Evolutionary conservation across 1,284 basidiomycete genomes (phyloP), one percentile per base, ranked within the genome.

Genomic region (Gymnopus androsaceus): DNA sequence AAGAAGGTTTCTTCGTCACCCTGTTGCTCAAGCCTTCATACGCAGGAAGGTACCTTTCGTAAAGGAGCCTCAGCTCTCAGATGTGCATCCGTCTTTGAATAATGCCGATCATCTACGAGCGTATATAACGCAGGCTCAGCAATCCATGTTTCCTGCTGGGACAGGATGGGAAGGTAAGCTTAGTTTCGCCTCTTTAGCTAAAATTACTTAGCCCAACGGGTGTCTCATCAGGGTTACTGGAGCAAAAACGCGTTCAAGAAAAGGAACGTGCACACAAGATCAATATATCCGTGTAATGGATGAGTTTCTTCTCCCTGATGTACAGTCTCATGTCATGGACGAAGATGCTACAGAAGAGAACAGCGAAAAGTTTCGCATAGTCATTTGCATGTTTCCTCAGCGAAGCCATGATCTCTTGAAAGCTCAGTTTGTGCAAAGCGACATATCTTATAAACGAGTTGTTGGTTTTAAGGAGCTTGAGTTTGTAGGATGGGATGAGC

Each of bases 381-480:
- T 67, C 7, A 57, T 69, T 9, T 71, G 69, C 53, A 71, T 71
- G 68, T 55, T 15, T 11, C 47, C 28, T 17, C 59, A 65, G 15
- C 53, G 51, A 3, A 69, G 66, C 47, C 30, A 31, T 5, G 54
- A 58, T 3, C 61, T 71, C 6, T 27, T 47, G 0, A 15, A 31
- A 3, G 62, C 64, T n/a, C n/a, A n/a, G n/a, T n/a, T n/a, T n/a
- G n/a, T n/a, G n/a, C n/a, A 17, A 36, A 3, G 62, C 64, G 4
- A 63, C 63, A 30, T 69, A 65, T 50, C 27, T 68, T 2, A 65
- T 67, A 34, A 63, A 62, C 25, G 64, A 69, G 55, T 71, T n/a
- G 59, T 59, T 7, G 65, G 64, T 1, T 70, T 60, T 45, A 51
- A 65, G 9, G 68, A 71, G 45, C 67, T 71, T 57, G 66, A 70